These are phyloP conservation scores for Crithidia thermophila DNA, from an alignment of 208 protist species.

Conservation along the genomic window DNA sequence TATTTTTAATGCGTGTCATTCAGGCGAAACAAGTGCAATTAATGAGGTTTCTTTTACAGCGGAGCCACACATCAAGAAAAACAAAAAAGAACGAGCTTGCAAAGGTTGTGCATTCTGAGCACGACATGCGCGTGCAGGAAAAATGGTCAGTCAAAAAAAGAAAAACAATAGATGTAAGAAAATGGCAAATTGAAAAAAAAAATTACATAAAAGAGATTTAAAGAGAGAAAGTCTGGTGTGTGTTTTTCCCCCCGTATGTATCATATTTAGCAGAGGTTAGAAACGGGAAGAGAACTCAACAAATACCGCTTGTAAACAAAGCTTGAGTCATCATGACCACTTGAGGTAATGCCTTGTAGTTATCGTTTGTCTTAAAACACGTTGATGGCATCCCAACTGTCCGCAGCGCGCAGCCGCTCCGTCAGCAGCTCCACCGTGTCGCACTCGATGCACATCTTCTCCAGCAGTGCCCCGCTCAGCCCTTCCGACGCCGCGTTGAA, in stretches of 20 bases:
- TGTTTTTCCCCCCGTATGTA: background rate
- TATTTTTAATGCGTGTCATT: too few species aligned
- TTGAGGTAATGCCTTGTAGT: too few species aligned
- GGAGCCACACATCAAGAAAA: too few species aligned
- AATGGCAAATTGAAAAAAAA: conserved; percentile 8
- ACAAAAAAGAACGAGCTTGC: conserved; percentile 24
- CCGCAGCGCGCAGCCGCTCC: conserved; percentile 14
- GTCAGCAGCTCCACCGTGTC: conserved; percentile 43
- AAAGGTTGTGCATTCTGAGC: too few species aligned
- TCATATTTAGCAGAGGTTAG: too few species aligned
- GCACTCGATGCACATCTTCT: conserved; percentile 58
- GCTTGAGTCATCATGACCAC: too few species aligned
- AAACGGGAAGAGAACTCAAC: background rate
- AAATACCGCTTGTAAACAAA: too few species aligned
- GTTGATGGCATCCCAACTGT: conserved; percentile 23
- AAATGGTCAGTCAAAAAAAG: too few species aligned
- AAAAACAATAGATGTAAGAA: background rate
- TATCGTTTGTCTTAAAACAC: too few species aligned
- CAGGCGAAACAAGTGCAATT: too few species aligned
- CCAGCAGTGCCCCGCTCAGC: conserved; percentile 48
- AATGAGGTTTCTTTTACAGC: too few species aligned
- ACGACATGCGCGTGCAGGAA: too few species aligned
- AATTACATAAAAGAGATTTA: conserved; percentile 8
- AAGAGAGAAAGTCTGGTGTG: background rate
- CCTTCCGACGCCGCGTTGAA: conserved; percentile 11